Evolutionary conservation across 495 filamentous ascomycete species (phyloP).

Genomic region (Neurospora sp.): DNA sequence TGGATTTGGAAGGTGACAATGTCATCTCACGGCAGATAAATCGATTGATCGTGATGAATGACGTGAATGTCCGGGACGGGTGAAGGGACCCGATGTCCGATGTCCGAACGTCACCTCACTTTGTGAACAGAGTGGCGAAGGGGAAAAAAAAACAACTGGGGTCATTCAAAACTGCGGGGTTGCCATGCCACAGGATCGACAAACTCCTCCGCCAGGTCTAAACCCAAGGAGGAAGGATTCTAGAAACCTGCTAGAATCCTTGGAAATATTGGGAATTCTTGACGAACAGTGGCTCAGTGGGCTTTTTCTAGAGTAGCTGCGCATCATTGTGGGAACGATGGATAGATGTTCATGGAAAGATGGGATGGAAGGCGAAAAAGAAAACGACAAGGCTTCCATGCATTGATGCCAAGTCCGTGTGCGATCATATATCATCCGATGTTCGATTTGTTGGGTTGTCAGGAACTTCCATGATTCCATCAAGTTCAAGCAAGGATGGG

Average conservation of each 20-base stretch:
- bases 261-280: background rate
- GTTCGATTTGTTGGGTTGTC: background rate
- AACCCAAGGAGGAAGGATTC: background rate
- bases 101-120: background rate
- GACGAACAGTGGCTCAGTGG: background rate
- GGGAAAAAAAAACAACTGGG: background rate
- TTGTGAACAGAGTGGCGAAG: background rate
- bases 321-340: background rate
- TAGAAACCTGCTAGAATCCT: background rate
- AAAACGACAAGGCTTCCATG: background rate
- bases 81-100: background rate
- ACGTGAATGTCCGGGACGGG: background rate
- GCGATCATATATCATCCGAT: background rate
- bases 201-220: background rate
- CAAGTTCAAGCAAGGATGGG: background rate
- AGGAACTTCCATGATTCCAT: background rate
- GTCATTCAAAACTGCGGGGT: background rate
- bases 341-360: background rate
- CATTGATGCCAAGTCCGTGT: background rate
- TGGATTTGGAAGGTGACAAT: background rate
- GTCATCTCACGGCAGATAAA: background rate
- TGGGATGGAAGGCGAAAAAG: background rate
- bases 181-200: background rate
- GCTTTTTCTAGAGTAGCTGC: background rate
- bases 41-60: background rate